Percentiles rank a stretch among this genome's conserved stretches.
These are phyloP conservation scores for Aspergillus sp. DNA, from an alignment of 2,329 filamentous ascomycete species.

Conservation along the genomic window DNA sequence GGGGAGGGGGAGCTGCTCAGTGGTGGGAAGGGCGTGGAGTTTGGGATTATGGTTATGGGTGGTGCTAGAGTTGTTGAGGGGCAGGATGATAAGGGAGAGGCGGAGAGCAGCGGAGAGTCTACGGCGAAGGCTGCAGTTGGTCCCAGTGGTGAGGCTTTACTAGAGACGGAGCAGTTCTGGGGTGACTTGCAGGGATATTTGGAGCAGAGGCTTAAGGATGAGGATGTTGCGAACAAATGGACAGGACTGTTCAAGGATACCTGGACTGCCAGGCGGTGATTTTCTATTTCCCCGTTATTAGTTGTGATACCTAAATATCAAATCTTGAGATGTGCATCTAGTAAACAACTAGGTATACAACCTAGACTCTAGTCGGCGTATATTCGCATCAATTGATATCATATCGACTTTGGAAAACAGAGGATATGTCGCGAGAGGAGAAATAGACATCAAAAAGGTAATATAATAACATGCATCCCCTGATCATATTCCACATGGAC, in stretches of 20 bases:
- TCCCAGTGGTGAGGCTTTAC: constrained; percentile 57
- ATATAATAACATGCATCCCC: constrained; percentile 12
- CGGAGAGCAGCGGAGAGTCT: constrained; percentile 26
- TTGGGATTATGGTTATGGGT: constrained; percentile 85
- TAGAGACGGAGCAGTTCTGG: constrained; percentile 80
- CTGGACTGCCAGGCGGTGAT: constrained; percentile 49
- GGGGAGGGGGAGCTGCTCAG: constrained; percentile 48
- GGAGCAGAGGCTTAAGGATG: constrained; percentile 73
- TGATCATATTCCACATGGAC: constrained; percentile 9
- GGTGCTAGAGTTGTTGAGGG: constrained; percentile 56
- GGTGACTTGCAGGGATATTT: constrained; percentile 78
- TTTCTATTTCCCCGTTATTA: neutral
- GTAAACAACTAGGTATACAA: neutral
- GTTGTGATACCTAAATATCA: constrained; percentile 13
- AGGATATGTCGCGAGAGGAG: neutral
- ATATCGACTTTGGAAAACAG: neutral
- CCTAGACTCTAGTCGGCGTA: neutral
- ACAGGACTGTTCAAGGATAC: constrained; percentile 67
- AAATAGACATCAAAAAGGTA: constrained; percentile 5
- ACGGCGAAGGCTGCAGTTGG: constrained; percentile 47
- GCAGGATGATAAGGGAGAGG: constrained; percentile 26
- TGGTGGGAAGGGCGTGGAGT: constrained; percentile 60
- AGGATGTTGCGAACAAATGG: constrained; percentile 62
- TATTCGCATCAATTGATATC: neutral
- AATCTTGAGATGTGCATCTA: neutral